phyloP scores from a whole-genome alignment of 257 asterid genomes.

The Gentiana dahurica region DNA sequence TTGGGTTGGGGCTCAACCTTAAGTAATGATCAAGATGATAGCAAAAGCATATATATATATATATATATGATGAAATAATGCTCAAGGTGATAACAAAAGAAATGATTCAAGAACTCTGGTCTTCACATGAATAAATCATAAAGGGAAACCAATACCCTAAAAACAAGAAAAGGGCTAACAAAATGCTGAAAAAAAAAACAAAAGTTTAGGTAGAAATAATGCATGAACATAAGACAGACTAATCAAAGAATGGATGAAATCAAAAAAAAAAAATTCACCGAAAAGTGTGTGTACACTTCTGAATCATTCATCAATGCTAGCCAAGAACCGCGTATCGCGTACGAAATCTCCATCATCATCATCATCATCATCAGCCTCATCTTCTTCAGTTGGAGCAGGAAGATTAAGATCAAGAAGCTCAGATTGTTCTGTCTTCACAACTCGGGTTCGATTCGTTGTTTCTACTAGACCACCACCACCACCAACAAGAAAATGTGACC shows the following conservation, averaged over 20 bases:
- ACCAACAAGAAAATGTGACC: slow-evolving; percentile 54
- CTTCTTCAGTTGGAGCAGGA: slow-evolving; percentile 58
- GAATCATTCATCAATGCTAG: slow-evolving; percentile 3
- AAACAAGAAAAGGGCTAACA: not conserved
- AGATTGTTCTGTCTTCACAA: slow-evolving; percentile 27
- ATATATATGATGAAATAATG: not conserved
- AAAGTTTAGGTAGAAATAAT: not conserved
- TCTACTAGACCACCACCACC: slow-evolving; percentile 26
- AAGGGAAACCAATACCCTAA: not conserved
- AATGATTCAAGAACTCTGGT: not conserved
- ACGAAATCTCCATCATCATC: slow-evolving; percentile 5
- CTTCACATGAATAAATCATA: slow-evolving; percentile 4
- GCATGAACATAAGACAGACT: too few relatives aligned
- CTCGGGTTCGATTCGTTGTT: slow-evolving; percentile 20
- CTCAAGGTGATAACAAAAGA: not conserved
- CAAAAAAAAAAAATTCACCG: slow-evolving; percentile 2
- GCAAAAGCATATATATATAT: too few relatives aligned
- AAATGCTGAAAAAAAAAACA: too few relatives aligned
- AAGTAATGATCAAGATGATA: too few relatives aligned
- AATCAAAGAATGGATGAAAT: not conserved
- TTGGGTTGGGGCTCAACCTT: too few relatives aligned
- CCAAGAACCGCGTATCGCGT: slow-evolving; percentile 1
- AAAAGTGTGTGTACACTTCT: slow-evolving; percentile 6
- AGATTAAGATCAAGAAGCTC: slow-evolving; percentile 76
- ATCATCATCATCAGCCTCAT: slow-evolving; percentile 33